Percentiles rank a stretch among this genome's conserved stretches.
Conservation (phyloP, 2,329 filamentous ascomycete species). For the Septoria linicola region DNA sequence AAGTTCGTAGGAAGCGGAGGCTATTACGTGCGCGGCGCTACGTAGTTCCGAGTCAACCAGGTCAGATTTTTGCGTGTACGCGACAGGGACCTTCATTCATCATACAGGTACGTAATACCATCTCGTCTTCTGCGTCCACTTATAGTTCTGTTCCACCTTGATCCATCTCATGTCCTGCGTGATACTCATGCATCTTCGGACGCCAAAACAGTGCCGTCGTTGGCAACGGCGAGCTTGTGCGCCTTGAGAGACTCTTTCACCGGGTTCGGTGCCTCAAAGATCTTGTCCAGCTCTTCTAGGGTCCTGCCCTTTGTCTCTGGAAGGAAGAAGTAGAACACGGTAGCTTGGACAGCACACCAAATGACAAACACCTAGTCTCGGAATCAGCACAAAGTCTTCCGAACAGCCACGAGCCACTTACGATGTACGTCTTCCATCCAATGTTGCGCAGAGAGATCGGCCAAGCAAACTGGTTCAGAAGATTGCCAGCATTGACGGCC, state of each 20-base stretch:
- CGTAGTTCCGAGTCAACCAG: too few relatives aligned
- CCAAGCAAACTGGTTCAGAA: constrained; percentile 41
- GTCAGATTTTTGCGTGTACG: too few relatives aligned
- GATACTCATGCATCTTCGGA: constrained; percentile 27
- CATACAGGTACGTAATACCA: too few relatives aligned
- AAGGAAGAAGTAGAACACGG: constrained; percentile 39
- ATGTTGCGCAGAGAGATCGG: constrained; percentile 32
- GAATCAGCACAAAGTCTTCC: constrained; percentile 17
- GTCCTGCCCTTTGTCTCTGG: constrained; percentile 44
- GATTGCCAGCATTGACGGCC: constrained; percentile 46
- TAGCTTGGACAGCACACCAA: constrained; percentile 37
- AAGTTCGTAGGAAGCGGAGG: too few relatives aligned
- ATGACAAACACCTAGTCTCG: constrained; percentile 29
- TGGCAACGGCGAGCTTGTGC: constrained; percentile 30
- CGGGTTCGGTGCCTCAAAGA: constrained; percentile 43
- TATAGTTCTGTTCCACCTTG: too few relatives aligned
- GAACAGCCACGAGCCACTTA: constrained; percentile 7
- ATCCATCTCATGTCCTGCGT: too few relatives aligned
- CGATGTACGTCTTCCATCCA: constrained; percentile 31
- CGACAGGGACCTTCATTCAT: too few relatives aligned
- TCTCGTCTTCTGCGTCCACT: too few relatives aligned
- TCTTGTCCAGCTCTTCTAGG: constrained; percentile 48
- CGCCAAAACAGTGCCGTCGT: constrained; percentile 28
- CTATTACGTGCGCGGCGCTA: too few relatives aligned
- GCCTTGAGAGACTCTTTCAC: constrained; percentile 38